Conservation (phyloP, 345 rosid species). For the Salix suchowensis region DNA sequence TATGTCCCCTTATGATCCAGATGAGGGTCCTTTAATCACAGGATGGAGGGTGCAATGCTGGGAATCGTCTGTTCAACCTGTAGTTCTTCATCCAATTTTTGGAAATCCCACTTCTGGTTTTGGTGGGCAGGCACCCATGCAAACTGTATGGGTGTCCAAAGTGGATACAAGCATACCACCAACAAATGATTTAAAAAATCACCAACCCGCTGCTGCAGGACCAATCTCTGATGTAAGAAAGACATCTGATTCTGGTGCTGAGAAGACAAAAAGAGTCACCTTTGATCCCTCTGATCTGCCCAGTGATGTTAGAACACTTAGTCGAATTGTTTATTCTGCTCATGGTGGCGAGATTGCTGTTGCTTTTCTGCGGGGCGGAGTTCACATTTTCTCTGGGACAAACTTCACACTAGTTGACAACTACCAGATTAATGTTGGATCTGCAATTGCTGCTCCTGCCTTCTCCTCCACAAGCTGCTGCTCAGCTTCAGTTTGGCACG, state of each 20-base stretch:
- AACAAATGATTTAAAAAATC: slow-evolving; percentile 67
- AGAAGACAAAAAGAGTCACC: slow-evolving; percentile 60
- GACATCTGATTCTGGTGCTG: slow-evolving; percentile 47
- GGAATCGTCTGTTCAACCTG: slow-evolving; percentile 97
- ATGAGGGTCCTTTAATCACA: slow-evolving; percentile 98
- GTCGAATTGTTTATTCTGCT: slow-evolving; percentile 93
- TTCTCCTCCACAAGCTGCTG: slow-evolving; percentile 99
- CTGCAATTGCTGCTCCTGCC: slow-evolving; percentile 96
- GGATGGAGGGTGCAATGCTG: slow-evolving; percentile 99
- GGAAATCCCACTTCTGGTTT: slow-evolving; percentile 90
- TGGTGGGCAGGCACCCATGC: slow-evolving; percentile 93
- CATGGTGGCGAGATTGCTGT: slow-evolving; percentile 98
- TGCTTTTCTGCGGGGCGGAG: slow-evolving; percentile 94
- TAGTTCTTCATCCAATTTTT: slow-evolving; percentile 94
- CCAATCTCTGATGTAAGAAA: slow-evolving; percentile 48
- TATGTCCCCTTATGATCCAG: slow-evolving; percentile 99
- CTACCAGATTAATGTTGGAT: slow-evolving; percentile 93
- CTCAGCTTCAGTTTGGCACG: slow-evolving; percentile 98
- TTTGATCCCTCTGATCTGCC: slow-evolving; percentile 99
- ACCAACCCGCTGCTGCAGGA: slow-evolving; percentile 51
- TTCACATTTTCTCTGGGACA: slow-evolving; percentile 97
- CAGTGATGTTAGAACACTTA: slow-evolving; percentile 91
- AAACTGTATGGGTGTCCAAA: slow-evolving; percentile 94
- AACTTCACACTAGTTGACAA: slow-evolving; percentile 79
- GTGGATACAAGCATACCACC: slow-evolving; percentile 95